phyloP scores from a whole-genome alignment of 2,329 filamentous ascomycete genomes.

The Cytospora piceicola region DNA sequence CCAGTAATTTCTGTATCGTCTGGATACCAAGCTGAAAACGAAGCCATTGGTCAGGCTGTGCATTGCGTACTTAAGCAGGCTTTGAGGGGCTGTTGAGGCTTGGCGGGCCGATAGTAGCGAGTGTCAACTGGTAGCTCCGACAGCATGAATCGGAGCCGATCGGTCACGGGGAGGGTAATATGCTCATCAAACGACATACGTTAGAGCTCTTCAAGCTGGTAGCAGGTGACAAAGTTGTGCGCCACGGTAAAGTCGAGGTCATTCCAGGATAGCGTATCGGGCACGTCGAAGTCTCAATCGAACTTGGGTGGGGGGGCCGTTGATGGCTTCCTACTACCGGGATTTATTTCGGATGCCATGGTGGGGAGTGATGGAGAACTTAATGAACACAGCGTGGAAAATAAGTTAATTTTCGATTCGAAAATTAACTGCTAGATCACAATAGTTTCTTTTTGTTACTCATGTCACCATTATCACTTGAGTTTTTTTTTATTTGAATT shows the following conservation, averaged over 20 bases:
- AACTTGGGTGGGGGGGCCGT: background rate
- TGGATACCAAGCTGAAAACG: background rate
- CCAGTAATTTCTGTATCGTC: background rate
- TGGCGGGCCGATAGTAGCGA: background rate
- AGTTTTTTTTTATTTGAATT: too few species aligned
- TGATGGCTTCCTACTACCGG: too few species aligned
- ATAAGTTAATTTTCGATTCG: too few species aligned
- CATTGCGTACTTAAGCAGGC: background rate
- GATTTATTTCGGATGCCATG: too few species aligned
- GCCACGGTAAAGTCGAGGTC: conserved; percentile 2
- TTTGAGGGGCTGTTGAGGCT: background rate
- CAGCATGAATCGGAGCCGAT: background rate
- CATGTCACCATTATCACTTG: too few species aligned
- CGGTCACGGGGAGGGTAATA: background rate
- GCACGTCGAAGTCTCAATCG: conserved; percentile 16
- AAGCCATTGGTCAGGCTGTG: background rate
- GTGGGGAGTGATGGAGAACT: too few species aligned
- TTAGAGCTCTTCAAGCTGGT: background rate
- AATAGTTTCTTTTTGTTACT: too few species aligned
- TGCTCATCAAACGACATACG: background rate
- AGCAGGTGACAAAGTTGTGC: conserved; percentile 9
- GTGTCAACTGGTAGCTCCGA: background rate
- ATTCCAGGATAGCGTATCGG: conserved; percentile 11
- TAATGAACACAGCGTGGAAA: too few species aligned
- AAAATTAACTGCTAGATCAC: too few species aligned